Evolutionary conservation across 179 eudicot species (phyloP).

Genomic region (Beta corolliflora): DNA sequence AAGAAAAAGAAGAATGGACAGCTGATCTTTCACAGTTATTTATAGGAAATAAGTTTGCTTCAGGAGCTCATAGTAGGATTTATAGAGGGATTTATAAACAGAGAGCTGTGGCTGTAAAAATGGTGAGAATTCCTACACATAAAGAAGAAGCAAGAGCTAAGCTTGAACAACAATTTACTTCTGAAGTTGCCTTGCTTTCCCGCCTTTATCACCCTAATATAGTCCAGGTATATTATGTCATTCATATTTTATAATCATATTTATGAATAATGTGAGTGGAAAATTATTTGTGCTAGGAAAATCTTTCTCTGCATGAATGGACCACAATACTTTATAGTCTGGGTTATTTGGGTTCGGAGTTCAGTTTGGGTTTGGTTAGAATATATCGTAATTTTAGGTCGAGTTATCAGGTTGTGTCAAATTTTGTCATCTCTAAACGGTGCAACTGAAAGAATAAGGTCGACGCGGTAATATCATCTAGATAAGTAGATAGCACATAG

Average conservation of each 20-base stretch:
- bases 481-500: no score
- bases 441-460: no score
- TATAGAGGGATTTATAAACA: slow-evolving; percentile 96
- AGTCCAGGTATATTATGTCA: slow-evolving; percentile 59
- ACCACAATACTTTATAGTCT: background rate
- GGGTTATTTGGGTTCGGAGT: background rate
- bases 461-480: no score
- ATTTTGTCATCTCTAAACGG: no score
- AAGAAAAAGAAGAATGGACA: slow-evolving; percentile 88
- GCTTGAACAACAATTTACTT: slow-evolving; percentile 85
- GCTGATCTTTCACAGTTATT: slow-evolving; percentile 96
- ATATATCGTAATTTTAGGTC: no score
- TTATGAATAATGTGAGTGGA: no score
- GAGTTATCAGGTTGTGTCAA: no score
- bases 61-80: slow-evolving; percentile 95
- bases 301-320: no score
- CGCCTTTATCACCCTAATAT: slow-evolving; percentile 85
- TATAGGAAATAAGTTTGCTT: slow-evolving; percentile 94
- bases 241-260: no score
- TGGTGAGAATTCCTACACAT: slow-evolving; percentile 92
- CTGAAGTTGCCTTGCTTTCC: slow-evolving; percentile 90
- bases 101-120: slow-evolving; percentile 95
- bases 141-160: slow-evolving; percentile 69
- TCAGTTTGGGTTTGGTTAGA: no score
- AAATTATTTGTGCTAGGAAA: no score